Percentiles rank a stretch among this genome's conserved stretches.
Conservation (phyloP, 192 early-diverging fungal species). For the Backusella morwellensis region DNA sequence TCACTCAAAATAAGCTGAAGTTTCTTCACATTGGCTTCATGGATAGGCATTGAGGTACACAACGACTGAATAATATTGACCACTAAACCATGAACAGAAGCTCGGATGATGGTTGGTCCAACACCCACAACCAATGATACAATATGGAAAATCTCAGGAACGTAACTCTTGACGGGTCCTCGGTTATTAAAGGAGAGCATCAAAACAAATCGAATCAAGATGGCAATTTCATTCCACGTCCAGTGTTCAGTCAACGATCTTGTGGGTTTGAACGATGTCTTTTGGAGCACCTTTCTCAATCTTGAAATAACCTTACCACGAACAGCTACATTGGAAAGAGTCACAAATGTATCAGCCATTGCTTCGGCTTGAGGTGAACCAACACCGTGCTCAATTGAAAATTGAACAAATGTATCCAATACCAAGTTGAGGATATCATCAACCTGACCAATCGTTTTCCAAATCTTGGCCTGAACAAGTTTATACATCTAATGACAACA, state of each 20-base stretch:
- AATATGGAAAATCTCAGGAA: conserved; percentile 87
- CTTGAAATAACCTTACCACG: conserved; percentile 82
- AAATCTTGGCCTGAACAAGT: conserved; percentile 82
- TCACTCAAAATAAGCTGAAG: conserved; percentile 65
- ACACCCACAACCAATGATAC: conserved; percentile 82
- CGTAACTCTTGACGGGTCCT: conserved; percentile 62
- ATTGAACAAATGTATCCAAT: conserved; percentile 77
- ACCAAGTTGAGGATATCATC: conserved; percentile 81
- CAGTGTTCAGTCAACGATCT: conserved; percentile 76
- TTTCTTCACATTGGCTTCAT: conserved; percentile 52
- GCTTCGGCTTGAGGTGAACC: conserved; percentile 78
- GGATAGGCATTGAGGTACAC: conserved; percentile 58
- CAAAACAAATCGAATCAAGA: conserved; percentile 83
- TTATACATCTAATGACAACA: conserved; percentile 61
- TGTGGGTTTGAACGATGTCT: conserved; percentile 73
- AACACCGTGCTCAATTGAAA: conserved; percentile 77
- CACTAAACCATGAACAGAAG: conserved; percentile 91
- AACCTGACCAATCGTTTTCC: conserved; percentile 75
- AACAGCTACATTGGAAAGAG: conserved; percentile 73
- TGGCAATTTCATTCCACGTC: conserved; percentile 91
- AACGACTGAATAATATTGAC: conserved; percentile 90
- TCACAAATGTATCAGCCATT: conserved; percentile 84
- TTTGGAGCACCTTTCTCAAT: conserved; percentile 76
- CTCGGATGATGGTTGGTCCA: conserved; percentile 80
- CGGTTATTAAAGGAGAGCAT: conserved; percentile 89